Evolutionary conservation across 257 asterid species (phyloP).

Genomic region (Eustoma russellianum): DNA sequence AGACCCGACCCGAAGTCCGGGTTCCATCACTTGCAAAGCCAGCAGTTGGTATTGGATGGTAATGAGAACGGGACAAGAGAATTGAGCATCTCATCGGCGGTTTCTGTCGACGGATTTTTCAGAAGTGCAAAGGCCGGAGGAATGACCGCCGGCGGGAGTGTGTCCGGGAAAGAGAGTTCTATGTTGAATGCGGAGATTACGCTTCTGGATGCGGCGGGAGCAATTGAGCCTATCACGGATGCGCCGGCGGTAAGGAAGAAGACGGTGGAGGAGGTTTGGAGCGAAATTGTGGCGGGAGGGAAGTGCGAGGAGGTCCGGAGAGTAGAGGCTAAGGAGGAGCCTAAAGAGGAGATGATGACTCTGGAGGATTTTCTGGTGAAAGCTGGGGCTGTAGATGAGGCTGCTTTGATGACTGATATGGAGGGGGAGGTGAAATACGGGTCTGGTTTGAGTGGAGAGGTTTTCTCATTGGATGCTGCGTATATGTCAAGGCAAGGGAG

Average conservation of each 20-base stretch:
- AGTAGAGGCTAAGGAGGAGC: constrained; percentile 25
- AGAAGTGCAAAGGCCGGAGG: no score
- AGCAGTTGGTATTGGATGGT: constrained; percentile 3
- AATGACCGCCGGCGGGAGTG: constrained; percentile 10
- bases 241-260: constrained; percentile 39
- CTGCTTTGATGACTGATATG: constrained; percentile 4
- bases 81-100: constrained; percentile 5
- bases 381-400: constrained; percentile 63
- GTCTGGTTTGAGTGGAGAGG: constrained; percentile 25
- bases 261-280: constrained; percentile 94
- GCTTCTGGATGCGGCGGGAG: constrained; percentile 42
- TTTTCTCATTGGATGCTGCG: constrained; percentile 21
- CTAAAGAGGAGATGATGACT: constrained; percentile 79
- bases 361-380: constrained; percentile 78
- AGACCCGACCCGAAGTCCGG: constrained; percentile 9
- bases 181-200: constrained; percentile 40
- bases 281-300: constrained; percentile 90
- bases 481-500: constrained; percentile 22
- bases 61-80: constrained; percentile 10
- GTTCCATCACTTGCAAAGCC: constrained; percentile 7
- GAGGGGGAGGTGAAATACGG: constrained; percentile 25
- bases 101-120: constrained; percentile 16
- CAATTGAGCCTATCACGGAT: constrained; percentile 34
- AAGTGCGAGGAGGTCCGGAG: constrained; percentile 27
- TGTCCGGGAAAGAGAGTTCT: constrained; percentile 15